Conservation (phyloP, 2,329 filamentous ascomycete species). For the Trichoderma oligosporum region DNA sequence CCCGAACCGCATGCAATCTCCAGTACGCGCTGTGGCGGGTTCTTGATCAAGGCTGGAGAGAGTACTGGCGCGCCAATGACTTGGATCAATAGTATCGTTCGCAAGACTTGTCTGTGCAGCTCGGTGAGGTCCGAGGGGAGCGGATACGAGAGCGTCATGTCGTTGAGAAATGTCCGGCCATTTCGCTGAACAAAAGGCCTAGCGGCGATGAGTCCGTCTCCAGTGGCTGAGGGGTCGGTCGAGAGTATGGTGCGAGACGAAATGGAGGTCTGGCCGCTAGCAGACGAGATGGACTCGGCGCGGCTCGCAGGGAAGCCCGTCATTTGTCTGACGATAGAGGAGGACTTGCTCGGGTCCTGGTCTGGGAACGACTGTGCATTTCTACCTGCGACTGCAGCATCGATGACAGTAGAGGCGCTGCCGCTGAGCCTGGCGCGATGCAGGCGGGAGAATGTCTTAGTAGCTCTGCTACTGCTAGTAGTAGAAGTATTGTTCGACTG, state of each 20-base stretch:
- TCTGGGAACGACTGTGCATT: constrained; percentile 39
- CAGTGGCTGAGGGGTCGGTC: constrained; percentile 44
- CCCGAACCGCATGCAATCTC: constrained; percentile 85
- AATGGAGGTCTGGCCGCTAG: constrained; percentile 41
- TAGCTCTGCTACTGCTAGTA: neutral
- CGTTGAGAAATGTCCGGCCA: constrained; percentile 78
- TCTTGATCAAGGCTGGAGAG: constrained; percentile 61
- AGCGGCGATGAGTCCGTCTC: constrained; percentile 36
- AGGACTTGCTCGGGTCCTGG: constrained; percentile 29
- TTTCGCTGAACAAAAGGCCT: constrained; percentile 67
- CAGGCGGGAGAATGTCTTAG: constrained; percentile 13
- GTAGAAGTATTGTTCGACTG: neutral
- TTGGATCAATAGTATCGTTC: constrained; percentile 75
- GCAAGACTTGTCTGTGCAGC: constrained; percentile 80
- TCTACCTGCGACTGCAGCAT: constrained; percentile 26
- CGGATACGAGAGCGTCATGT: constrained; percentile 70
- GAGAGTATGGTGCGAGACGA: constrained; percentile 47
- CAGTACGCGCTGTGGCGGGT: constrained; percentile 71
- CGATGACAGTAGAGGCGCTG: constrained; percentile 25
- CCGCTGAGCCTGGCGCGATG: constrained; percentile 25
- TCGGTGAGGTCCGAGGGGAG: constrained; percentile 83
- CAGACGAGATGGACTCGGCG: constrained; percentile 46
- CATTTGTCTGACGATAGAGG: constrained; percentile 32
- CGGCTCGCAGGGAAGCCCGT: constrained; percentile 36
- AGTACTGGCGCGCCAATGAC: constrained; percentile 79